Evolutionary conservation across 1,139 yeast species (phyloP), one percentile per base, ranked within the genome.

Genomic region (Chernovozyma aurita): DNA sequence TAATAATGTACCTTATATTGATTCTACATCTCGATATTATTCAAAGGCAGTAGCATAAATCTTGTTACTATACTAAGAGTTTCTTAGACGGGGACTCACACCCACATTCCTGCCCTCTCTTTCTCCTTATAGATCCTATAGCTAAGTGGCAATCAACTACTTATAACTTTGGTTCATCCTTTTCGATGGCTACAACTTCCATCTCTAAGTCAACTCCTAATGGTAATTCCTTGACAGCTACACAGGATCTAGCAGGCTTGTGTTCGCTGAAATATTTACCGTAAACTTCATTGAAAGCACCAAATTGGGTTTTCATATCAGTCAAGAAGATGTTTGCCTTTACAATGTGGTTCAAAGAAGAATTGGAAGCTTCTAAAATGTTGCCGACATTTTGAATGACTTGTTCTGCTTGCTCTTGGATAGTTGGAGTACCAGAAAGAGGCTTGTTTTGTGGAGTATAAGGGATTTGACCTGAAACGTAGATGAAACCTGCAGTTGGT

Each of bases 171-270:
- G 62, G 42, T 30, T 50, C 57, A 22, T 61, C 71, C 53, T 59
- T 65, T 55, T 80, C 88, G 43, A 82, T 63, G 39, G 96, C 97
- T 61, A 88, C 67, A 36, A 80, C 86, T 67, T 88, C 97, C 64
- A 75, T 64, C 61, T 79, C 80, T 49, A 83, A 74, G 40, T 76
- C 84, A 42, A 80, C 86, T 40, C 87, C 86, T 59, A 88, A 76
- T 43, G 97, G 97, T 55, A 88, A 78, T 44, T 78, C 78, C 59
- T 78, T 80, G 46, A 87, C 97, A 31, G 95, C 95, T 48, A 88
- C 95, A 71, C 95, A 87, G 2, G 95, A 85, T 73, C 97, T 85
- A 28, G 97, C 96, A 38, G 97, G 97, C 65, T 84, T 85, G 70
- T 85, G 95, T 40, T 69, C 73, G 57, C 60, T 70, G 69, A 90